A percentile compares a stretch with the other conserved stretches of the same genome.
Evolutionary conservation across 2,329 filamentous ascomycete species (phyloP).

Genomic region (Fusarium gaditjirri): DNA sequence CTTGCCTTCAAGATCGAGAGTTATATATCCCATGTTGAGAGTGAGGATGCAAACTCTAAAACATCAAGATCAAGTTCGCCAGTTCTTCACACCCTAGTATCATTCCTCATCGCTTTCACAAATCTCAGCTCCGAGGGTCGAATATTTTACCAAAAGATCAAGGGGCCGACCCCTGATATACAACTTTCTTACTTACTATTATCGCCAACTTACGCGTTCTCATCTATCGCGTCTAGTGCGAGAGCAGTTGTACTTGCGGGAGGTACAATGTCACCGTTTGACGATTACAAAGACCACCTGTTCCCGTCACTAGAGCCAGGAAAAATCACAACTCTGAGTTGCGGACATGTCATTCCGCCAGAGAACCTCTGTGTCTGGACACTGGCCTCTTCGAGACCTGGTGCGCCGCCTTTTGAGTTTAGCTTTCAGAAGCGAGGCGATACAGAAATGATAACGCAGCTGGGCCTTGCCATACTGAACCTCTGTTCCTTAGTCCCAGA

Average conservation of each 20-base stretch:
- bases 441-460: conserved; percentile 74
- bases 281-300: conserved; percentile 86
- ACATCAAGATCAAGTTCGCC: conserved; percentile 52
- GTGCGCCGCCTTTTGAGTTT: conserved; percentile 77
- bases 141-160: conserved; percentile 69
- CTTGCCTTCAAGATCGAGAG: conserved; percentile 94
- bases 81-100: conserved; percentile 65
- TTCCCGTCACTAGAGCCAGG: conserved; percentile 76
- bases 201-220: conserved; percentile 91
- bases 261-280: conserved; percentile 97
- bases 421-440: conserved; percentile 82
- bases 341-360: conserved; percentile 90
- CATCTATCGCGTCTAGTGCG: conserved; percentile 84
- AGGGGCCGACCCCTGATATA: conserved; percentile 56
- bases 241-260: conserved; percentile 90
- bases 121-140: conserved; percentile 81
- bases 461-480: conserved; percentile 78
- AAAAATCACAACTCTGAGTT: conserved; percentile 84
- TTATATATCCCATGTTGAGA: conserved; percentile 75
- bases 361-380: conserved; percentile 84
- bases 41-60: conserved; percentile 51
- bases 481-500: conserved; percentile 82
- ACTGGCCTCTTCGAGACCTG: conserved; percentile 60
- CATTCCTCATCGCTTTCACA: conserved; percentile 82
- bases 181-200: conserved; percentile 86